Evolutionary conservation across 345 rosid genomes (phyloP).

Genomic region (Aquilaria yunnanensis): DNA sequence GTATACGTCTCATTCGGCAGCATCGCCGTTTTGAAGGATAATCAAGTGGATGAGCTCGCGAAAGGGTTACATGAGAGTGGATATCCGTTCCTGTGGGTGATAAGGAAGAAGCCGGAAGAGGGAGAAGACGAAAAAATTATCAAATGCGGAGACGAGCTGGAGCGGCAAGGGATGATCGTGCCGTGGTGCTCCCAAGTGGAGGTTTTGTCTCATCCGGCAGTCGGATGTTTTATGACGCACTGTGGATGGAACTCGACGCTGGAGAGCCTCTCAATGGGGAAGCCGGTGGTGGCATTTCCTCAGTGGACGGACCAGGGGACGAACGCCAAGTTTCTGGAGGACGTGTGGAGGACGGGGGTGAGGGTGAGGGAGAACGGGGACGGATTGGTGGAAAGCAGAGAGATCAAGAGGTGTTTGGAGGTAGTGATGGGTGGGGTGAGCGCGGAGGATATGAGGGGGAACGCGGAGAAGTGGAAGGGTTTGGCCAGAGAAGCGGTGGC

Average conservation of each 20-base stretch:
- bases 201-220: slow-evolving; percentile 42
- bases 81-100: slow-evolving; percentile 43
- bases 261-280: slow-evolving; percentile 45
- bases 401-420: slow-evolving; percentile 49
- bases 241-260: slow-evolving; percentile 76
- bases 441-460: slow-evolving; percentile 32
- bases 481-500: slow-evolving; percentile 30
- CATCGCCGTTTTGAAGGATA: slow-evolving; percentile 23
- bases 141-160: slow-evolving; percentile 26
- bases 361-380: slow-evolving; percentile 27
- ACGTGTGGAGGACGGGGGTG: slow-evolving; percentile 42
- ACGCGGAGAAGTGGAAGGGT: slow-evolving; percentile 43
- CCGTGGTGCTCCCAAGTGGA: slow-evolving; percentile 59
- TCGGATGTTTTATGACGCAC: slow-evolving; percentile 62
- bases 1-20: slow-evolving; percentile 66
- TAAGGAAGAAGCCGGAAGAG: slow-evolving; percentile 19
- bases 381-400: slow-evolving; percentile 38
- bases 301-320: slow-evolving; percentile 63
- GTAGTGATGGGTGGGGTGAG: slow-evolving; percentile 35
- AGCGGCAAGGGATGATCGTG: slow-evolving; percentile 44
- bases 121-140: slow-evolving; percentile 16
- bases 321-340: slow-evolving; percentile 47
- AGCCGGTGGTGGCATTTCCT: slow-evolving; percentile 67
- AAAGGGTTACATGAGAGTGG: slow-evolving; percentile 21
- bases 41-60: slow-evolving; percentile 39